A percentile compares a stretch with the other conserved stretches of the same genome.
Evolutionary conservation across 257 asterid species (phyloP).

Genomic region (Scutellaria galericulata): DNA sequence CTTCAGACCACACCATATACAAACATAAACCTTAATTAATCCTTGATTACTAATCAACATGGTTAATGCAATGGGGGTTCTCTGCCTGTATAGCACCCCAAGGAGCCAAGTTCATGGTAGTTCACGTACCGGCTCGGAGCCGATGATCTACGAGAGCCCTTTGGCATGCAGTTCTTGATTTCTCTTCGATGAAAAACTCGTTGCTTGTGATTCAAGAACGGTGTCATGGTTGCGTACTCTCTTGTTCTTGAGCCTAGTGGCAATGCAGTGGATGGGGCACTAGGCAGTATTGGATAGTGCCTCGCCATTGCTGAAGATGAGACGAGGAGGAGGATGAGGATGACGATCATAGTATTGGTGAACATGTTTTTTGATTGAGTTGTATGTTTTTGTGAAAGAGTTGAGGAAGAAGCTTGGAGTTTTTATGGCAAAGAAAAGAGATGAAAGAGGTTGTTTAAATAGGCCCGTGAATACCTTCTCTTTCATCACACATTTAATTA

Average conservation of each 20-base stretch:
- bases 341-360: slow-evolving; percentile 7
- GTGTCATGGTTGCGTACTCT: slow-evolving; percentile 41
- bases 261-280: slow-evolving; percentile 62
- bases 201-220: slow-evolving; percentile 43
- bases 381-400: background rate
- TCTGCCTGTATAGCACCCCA: slow-evolving; percentile 44
- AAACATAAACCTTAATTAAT: background rate
- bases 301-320: slow-evolving; percentile 51
- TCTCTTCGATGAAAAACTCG: slow-evolving; percentile 40
- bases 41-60: background rate
- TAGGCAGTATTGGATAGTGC: slow-evolving; percentile 58
- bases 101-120: slow-evolving; percentile 53
- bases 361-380: slow-evolving; percentile 27
- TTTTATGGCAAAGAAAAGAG: slow-evolving; percentile 28
- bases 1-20: slow-evolving; percentile 22
- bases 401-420: slow-evolving; percentile 1
- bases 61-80: slow-evolving; percentile 28
- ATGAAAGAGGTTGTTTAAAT: slow-evolving; percentile 46
- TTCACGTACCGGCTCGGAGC: slow-evolving; percentile 86
- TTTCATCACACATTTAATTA: background rate
- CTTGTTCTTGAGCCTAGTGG: slow-evolving; percentile 31
- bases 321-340: slow-evolving; percentile 39
- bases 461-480: slow-evolving; percentile 45
- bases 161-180: slow-evolving; percentile 74
- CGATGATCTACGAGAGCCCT: slow-evolving; percentile 72